A percentile compares a stretch with the other conserved stretches of the same genome.
Evolutionary conservation across 192 early-diverging fungal species (phyloP).

Genomic region (Coemansia sp.): DNA sequence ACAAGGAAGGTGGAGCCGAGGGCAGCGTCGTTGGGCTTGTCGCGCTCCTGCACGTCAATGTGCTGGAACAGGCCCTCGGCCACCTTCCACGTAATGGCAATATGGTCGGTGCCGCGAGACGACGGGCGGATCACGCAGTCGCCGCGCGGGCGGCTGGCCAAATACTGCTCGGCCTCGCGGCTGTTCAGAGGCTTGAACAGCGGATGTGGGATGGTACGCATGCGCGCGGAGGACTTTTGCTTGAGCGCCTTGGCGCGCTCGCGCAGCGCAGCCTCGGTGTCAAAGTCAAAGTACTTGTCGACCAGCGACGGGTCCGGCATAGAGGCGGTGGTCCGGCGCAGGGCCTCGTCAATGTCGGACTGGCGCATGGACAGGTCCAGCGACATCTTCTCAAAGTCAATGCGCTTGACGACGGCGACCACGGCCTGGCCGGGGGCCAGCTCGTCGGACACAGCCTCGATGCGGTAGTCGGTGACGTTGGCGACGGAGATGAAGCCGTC

Average conservation of each 20-base stretch:
- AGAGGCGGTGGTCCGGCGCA: conserved; percentile 39
- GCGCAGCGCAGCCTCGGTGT: conserved; percentile 44
- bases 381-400: conserved; percentile 77
- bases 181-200: conserved; percentile 77
- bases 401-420: conserved; percentile 74
- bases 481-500: conserved; percentile 81
- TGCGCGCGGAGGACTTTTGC: conserved; percentile 40
- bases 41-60: conserved; percentile 62
- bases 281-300: conserved; percentile 68
- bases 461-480: conserved; percentile 60
- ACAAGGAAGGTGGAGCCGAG: conserved; percentile 72
- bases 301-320: conserved; percentile 34
- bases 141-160: conserved; percentile 70
- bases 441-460: conserved; percentile 62
- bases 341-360: conserved; percentile 56
- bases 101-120: conserved; percentile 83
- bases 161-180: conserved; percentile 73
- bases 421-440: conserved; percentile 72
- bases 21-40: conserved; percentile 71
- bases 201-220: conserved; percentile 81
- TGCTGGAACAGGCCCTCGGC: conserved; percentile 87
- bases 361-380: conserved; percentile 77
- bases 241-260: conserved; percentile 41
- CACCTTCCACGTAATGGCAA: conserved; percentile 94
- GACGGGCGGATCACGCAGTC: conserved; percentile 90